Base-by-base conservation (phyloP, 441 rosid species). In the Biscutella laevigata region DNA sequence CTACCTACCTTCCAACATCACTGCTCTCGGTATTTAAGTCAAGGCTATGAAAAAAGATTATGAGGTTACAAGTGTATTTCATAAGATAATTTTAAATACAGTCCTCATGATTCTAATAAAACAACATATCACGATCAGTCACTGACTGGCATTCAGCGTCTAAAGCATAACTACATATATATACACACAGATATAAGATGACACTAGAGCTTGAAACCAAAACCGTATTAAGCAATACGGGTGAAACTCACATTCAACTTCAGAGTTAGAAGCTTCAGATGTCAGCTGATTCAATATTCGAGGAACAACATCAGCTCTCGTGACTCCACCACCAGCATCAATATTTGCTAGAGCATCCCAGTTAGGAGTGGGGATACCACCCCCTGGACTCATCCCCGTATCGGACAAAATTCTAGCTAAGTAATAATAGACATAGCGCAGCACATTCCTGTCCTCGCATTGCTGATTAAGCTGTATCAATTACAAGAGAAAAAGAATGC, bases 341-440 rank as follows among this genome's bases (percentile, higher is more conserved):
- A 94, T 86, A 70, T 89, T 96, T 63, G 99, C 99, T 29, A 89
- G 70, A 50, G 99, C 99, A 76, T 94, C 99, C 99, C 99, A 94
- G 56, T 94, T 94, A 43, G 99, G 99, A 51, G 99, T 94, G 33
- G 99, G 99, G 42, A 94, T 89, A 52, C 99, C 99, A 66, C 99
- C 99, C 43, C 97, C 99, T 24, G 95, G 78, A 77, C 77, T 89
- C 67, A 83, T 68, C 62, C 99, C 99, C 51, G 83, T 77, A 59
- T 89, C 99, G 1, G 99, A 77, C 64, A 94, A 73, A 66, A 89
- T 94, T 70, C 99, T 84, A 53, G 97, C 99, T 78, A 94, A 68
- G 81, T 89, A 89, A 71, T 94, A 94, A 70, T 89, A 94, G 33
- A 94, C 97, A 74, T 94, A 94, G 21, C 99, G 97, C 20, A 89